Evolutionary conservation across 345 rosid species (phyloP), one percentile per base, ranked within the genome.

Genomic region (Arabis hirsuta): DNA sequence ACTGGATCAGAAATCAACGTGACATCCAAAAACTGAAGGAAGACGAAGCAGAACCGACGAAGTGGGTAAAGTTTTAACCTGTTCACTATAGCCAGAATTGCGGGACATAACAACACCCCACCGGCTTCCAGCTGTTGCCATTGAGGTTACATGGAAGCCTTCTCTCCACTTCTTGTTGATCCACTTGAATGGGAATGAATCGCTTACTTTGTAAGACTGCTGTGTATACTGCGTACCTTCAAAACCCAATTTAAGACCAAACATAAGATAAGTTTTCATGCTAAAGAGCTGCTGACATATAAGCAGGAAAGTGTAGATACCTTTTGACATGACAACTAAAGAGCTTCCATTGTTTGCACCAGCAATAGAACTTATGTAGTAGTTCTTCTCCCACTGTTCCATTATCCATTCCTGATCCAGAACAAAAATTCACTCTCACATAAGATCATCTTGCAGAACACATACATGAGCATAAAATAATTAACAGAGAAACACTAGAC

Each of bases 41-140:
- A 66, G 48, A 39, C 1, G 29, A 14, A 39, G 5, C 47, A 63
- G 9, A 43, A 61, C 11, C 24, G 53, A 13, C 1, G 1, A 46
- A 3, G 29, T 55, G 22, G 12, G 4, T 65, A 41, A 41, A 69
- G 59, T 55, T 70, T 22, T 22, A 57, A 96, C 99, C 97, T 96
- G 99, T 46, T 86, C 86, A 67, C 96, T 81, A 77, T 86, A 90
- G 62, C 99, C 98, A 55, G 99, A 88, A 76, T 95, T 95, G 50
- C 98, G 97, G 79, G 99, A 96, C 99, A 96, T 90, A 59, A 96
- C 99, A 55, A 96, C 87, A 53, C 91, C 98, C 99, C 98, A 96
- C 66, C 96, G 82, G 67, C 82, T 92, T 62, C 97, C 98, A 58
- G 99, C 91, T 54, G 99, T 96, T 65, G 96, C 90, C 99, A 96